Percentiles rank a stretch among this genome's conserved stretches.
These are phyloP conservation scores for Haberlea rhodopensis DNA, from an alignment of 257 asterid species.

Conservation along the genomic window DNA sequence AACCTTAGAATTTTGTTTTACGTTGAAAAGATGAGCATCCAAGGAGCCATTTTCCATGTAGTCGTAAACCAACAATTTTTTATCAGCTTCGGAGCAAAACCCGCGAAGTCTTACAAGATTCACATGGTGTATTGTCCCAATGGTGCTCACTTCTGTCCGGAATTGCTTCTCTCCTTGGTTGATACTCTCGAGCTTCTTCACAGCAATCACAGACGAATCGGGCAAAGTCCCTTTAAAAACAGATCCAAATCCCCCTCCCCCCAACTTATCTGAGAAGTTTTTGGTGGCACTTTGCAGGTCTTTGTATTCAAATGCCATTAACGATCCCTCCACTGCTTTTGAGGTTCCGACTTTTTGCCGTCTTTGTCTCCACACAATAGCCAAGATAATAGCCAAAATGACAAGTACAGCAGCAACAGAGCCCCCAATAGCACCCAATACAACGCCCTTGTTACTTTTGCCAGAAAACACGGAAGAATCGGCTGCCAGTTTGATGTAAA, in stretches of 20 bases:
- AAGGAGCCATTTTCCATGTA: conserved; percentile 47
- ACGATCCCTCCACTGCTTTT: conserved; percentile 35
- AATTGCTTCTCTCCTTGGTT: conserved; percentile 55
- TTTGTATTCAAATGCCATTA: conserved; percentile 36
- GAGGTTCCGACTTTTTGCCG: conserved; percentile 23
- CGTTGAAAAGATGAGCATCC: conserved; percentile 36
- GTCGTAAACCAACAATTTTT: conserved; percentile 41
- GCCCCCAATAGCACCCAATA: conserved; percentile 31
- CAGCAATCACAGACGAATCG: conserved; percentile 39
- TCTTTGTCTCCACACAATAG: conserved; percentile 26
- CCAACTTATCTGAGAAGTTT: conserved; percentile 43
- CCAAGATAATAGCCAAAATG: conserved; percentile 21
- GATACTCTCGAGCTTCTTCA: conserved; percentile 47
- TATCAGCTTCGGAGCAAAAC: conserved; percentile 43
- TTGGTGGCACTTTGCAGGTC: conserved; percentile 49
- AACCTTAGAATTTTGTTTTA: conserved; percentile 14
- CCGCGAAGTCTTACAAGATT: conserved; percentile 55
- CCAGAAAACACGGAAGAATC: conserved; percentile 32
- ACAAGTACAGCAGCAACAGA: conserved; percentile 25
- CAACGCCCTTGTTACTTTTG: conserved; percentile 26
- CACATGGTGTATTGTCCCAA: conserved; percentile 47
- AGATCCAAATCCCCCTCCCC: conserved; percentile 56
- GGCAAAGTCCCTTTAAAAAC: conserved; percentile 44
- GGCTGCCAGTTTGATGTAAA: conserved; percentile 37
- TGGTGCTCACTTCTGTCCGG: conserved; percentile 46